These are phyloP conservation scores for Scedosporium apiospermum DNA, from an alignment of 2,329 filamentous ascomycete species.

Conservation along the genomic window DNA sequence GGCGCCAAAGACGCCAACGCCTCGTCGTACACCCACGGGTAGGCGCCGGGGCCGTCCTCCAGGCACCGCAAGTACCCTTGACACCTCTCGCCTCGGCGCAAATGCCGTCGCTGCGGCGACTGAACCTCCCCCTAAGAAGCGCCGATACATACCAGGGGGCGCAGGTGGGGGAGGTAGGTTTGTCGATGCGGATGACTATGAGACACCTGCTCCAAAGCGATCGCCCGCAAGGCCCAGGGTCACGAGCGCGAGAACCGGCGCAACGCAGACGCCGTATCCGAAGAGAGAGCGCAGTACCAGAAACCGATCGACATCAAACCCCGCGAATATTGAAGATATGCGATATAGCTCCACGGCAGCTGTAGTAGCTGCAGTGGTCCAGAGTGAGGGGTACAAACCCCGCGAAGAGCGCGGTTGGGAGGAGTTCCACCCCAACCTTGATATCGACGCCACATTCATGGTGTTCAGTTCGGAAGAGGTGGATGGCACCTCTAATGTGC, in stretches of 20 bases:
- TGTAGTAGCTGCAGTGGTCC: conserved; percentile 76
- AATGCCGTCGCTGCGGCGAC: conserved; percentile 24
- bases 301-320: conserved; percentile 43
- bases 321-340: conserved; percentile 48
- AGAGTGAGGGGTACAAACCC: conserved; percentile 94
- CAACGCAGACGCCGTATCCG: background rate
- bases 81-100: conserved; percentile 27
- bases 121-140: conserved; percentile 60
- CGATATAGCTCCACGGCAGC: conserved; percentile 82
- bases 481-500: conserved; percentile 39
- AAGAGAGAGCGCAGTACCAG: conserved; percentile 37
- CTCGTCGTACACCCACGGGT: conserved; percentile 20
- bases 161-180: conserved; percentile 80
- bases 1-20: conserved; percentile 7
- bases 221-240: conserved; percentile 17
- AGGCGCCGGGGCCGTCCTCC: conserved; percentile 38
- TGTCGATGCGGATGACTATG: conserved; percentile 60
- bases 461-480: conserved; percentile 77
- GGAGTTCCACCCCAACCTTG: conserved; percentile 91
- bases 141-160: conserved; percentile 76
- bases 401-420: conserved; percentile 95
- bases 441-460: conserved; percentile 73
- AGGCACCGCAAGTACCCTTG: conserved; percentile 30
- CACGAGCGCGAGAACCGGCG: conserved; percentile 11
- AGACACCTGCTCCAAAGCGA: conserved; percentile 35